These are phyloP conservation scores for Coprinopsis cinerea DNA, from an alignment of 768 basidiomycete species.

Conservation along the genomic window DNA sequence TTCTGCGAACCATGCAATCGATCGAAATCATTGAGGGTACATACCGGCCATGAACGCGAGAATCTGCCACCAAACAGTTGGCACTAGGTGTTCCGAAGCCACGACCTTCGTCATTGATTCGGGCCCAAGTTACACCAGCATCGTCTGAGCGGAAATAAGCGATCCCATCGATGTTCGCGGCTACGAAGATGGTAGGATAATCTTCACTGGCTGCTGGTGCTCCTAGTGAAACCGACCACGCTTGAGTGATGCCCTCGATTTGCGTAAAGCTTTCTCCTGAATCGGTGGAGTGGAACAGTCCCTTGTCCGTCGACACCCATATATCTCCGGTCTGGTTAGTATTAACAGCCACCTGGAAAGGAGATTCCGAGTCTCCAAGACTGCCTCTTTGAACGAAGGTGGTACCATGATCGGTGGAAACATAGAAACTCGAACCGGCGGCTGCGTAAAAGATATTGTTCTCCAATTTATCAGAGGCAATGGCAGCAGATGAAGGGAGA, in stretches of 20 bases:
- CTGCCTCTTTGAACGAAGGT: slow-evolving; percentile 40
- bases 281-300: slow-evolving; percentile 53
- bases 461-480: slow-evolving; percentile 59
- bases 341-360: slow-evolving; percentile 49
- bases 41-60: slow-evolving; percentile 49
- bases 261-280: slow-evolving; percentile 43
- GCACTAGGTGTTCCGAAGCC: slow-evolving; percentile 48
- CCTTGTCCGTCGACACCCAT: slow-evolving; percentile 57
- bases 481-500: slow-evolving; percentile 41
- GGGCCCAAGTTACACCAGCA: slow-evolving; percentile 48
- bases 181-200: slow-evolving; percentile 51
- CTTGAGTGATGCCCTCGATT: slow-evolving; percentile 40
- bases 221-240: slow-evolving; percentile 55
- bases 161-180: slow-evolving; percentile 42
- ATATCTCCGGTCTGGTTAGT: slow-evolving; percentile 51
- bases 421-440: slow-evolving; percentile 47
- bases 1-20: too few species aligned
- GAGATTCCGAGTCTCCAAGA: slow-evolving; percentile 42
- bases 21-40: too few species aligned
- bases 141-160: slow-evolving; percentile 57
- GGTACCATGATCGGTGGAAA: slow-evolving; percentile 52
- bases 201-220: slow-evolving; percentile 41
- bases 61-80: slow-evolving; percentile 47
- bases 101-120: slow-evolving; percentile 52
- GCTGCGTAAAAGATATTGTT: slow-evolving; percentile 57